Conservation (phyloP, 495 filamentous ascomycete genomes). For the Aspergillus indologenus region DNA sequence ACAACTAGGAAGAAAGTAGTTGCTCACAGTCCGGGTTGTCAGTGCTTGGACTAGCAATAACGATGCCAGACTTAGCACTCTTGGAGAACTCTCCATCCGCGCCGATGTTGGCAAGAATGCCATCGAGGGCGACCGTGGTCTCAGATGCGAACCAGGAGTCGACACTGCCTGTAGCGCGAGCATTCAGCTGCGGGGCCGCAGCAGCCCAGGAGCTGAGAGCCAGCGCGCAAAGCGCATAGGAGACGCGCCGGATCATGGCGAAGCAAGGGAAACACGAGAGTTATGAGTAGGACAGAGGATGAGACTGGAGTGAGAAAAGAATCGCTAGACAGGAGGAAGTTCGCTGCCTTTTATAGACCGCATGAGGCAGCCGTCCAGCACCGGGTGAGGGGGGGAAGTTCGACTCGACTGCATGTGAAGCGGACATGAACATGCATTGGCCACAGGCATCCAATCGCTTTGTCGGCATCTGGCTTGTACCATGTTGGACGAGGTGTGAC, state of each 20-base stretch:
- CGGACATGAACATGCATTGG: not conserved
- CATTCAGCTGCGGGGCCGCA: not conserved
- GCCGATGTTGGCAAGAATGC: slow-evolving; percentile 17
- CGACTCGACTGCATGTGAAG: not conserved
- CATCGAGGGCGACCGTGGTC: slow-evolving; percentile 7
- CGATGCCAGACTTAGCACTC: slow-evolving; percentile 47
- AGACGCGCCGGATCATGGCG: not conserved
- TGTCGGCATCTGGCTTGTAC: not conserved
- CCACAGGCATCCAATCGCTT: not conserved
- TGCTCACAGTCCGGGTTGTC: slow-evolving; percentile 57
- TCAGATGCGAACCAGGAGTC: slow-evolving; percentile 14
- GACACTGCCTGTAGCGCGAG: not conserved
- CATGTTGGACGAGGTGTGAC: not conserved
- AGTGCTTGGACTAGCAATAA: slow-evolving; percentile 63
- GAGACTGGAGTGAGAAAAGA: not conserved
- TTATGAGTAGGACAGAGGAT: not conserved
- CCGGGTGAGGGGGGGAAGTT: not conserved
- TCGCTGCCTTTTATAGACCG: not conserved
- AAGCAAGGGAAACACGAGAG: not conserved
- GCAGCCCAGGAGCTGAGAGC: not conserved
- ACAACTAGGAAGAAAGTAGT: no score
- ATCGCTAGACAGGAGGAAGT: not conserved
- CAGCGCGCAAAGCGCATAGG: not conserved
- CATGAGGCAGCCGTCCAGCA: not conserved
- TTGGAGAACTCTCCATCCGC: slow-evolving; percentile 12